Base-by-base conservation (phyloP, 1,139 yeast species). In the Pichia sp. region DNA sequence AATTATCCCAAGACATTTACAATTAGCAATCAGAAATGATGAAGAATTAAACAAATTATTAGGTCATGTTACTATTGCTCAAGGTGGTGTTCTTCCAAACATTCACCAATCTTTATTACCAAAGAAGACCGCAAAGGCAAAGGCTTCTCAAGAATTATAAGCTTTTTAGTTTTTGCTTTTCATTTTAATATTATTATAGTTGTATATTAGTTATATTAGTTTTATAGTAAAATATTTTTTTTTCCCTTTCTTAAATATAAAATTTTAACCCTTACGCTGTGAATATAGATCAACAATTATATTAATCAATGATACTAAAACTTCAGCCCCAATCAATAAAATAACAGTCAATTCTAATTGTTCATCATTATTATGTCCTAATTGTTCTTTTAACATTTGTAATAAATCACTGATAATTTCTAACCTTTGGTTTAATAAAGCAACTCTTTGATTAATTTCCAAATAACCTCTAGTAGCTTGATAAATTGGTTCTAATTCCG, bases 11-110 rank as follows among this genome's bases (percentile, higher is more conserved):
- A 86, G 98, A 71, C 98, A 94, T 67, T 76, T 94, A 69, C 98
- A 92, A 71, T 80, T 94, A 67, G 98, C 98, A 54, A 92, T 92
- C 62, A 86, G 98, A 72, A 97, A 97, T 56, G 98, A 94, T 71
- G 98, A 92, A 69, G 98, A 94, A 70, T 80, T 94, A 67, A 97
- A 92, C 71, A 85, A 87, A 58, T 77, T 94, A 67, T 87, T 94
- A 61, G 97, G 98, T 67, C 85, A 87, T 66, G 99, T 97, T 55
- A 94, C 98, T 50, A 94, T 94, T 67, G 97, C 99, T 41, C 90
- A 85, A 61, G 99, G 99, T 72, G 98, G 99, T 81, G 99, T 94
- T 48, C 76, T 92, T 72, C 99, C 99, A 78, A 89, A 90, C 85
- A 84, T 83, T 68, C 96, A 90, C 75, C 90, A 84, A 73, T 84